Conservation (phyloP, 1,139 yeast species). For the Taiozyma sp. region DNA sequence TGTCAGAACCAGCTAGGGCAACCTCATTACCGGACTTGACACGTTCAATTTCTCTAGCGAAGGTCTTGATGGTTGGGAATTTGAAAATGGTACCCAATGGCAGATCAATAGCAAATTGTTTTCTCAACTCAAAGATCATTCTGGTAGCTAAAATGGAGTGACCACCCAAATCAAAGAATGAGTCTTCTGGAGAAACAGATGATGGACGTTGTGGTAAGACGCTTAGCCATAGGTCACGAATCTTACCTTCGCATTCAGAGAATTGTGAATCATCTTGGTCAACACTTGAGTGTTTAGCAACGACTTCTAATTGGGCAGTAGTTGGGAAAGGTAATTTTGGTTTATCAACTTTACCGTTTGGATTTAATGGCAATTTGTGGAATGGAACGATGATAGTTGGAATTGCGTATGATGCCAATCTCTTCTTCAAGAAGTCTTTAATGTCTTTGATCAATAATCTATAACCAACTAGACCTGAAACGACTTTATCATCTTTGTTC, state of each 20-base stretch:
- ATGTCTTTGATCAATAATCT: slow-evolving; percentile 75
- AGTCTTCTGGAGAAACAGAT: slow-evolving; percentile 67
- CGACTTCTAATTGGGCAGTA: slow-evolving; percentile 59
- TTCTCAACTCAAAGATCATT: slow-evolving; percentile 90
- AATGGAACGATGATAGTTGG: slow-evolving; percentile 90
- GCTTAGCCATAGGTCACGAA: slow-evolving; percentile 79
- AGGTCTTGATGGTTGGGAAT: slow-evolving; percentile 75
- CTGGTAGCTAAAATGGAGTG: slow-evolving; percentile 95
- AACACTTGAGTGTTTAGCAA: slow-evolving; percentile 33
- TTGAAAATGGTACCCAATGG: slow-evolving; percentile 90
- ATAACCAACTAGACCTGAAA: slow-evolving; percentile 72
- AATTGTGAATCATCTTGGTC: slow-evolving; percentile 47
- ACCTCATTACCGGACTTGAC: slow-evolving; percentile 32
- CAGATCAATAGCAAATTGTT: slow-evolving; percentile 67
- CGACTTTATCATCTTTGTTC: slow-evolving; percentile 55
- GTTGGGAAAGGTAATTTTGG: slow-evolving; percentile 96
- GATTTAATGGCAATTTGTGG: slow-evolving; percentile 83
- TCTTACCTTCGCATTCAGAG: slow-evolving; percentile 56
- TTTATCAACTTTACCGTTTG: slow-evolving; percentile 97
- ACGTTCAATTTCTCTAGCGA: slow-evolving; percentile 68
- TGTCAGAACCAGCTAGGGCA: slow-evolving; percentile 15
- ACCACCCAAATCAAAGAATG: slow-evolving; percentile 97
- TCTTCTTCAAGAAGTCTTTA: slow-evolving; percentile 73
- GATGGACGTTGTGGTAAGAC: slow-evolving; percentile 86
- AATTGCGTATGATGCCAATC: slow-evolving; percentile 89